phyloP scores from a whole-genome alignment of 306 rosid genomes.

The Ormosia emarginata region DNA sequence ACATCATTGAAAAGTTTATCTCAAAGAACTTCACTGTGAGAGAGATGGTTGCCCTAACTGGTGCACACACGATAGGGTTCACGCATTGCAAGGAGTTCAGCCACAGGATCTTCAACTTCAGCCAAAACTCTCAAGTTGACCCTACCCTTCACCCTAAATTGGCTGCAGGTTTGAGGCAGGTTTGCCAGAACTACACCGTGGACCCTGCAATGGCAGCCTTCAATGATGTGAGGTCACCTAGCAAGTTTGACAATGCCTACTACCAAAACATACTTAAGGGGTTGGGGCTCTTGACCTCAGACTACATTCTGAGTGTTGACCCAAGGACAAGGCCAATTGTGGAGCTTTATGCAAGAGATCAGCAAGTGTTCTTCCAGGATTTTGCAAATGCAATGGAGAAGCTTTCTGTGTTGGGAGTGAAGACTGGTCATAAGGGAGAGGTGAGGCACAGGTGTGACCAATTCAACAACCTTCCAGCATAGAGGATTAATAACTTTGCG shows the following conservation, averaged over 20 bases:
- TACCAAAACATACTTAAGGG: conserved; percentile 37
- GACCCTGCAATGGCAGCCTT: conserved; percentile 47
- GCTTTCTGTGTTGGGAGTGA: conserved; percentile 25
- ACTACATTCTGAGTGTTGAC: conserved; percentile 24
- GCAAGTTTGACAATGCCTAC: conserved; percentile 49
- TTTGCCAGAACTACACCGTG: conserved; percentile 32
- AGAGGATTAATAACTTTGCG: background rate
- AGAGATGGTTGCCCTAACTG: conserved; percentile 46
- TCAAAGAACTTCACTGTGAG: background rate
- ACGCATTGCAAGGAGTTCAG: conserved; percentile 55
- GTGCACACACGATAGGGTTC: conserved; percentile 63
- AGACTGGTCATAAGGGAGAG: conserved; percentile 36
- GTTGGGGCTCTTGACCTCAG: conserved; percentile 37
- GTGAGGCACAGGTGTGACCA: conserved; percentile 46
- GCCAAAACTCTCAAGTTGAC: conserved; percentile 27
- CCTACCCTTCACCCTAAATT: conserved; percentile 36
- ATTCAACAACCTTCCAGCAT: conserved; percentile 25
- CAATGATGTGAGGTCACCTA: conserved; percentile 51
- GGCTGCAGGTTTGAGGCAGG: conserved; percentile 27
- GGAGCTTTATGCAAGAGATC: conserved; percentile 36
- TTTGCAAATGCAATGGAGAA: conserved; percentile 44
- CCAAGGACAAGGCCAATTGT: conserved; percentile 48
- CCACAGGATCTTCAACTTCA: conserved; percentile 40
- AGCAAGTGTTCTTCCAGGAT: conserved; percentile 35
- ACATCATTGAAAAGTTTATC: conserved; percentile 31